Evolutionary conservation across 2,329 filamentous ascomycete genomes (phyloP).

Genomic region (Celoporthe dispersa): DNA sequence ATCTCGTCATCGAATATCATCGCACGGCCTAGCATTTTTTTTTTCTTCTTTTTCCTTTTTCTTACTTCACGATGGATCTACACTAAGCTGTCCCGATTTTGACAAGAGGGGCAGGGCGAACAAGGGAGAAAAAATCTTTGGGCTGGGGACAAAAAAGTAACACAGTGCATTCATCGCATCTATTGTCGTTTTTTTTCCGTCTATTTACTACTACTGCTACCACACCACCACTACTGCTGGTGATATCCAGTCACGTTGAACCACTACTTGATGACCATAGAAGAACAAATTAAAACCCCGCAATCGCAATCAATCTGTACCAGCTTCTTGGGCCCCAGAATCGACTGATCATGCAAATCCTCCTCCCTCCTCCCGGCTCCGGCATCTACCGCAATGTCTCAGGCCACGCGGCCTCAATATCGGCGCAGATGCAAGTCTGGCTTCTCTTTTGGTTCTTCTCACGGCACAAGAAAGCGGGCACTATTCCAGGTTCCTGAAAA

Average conservation of each 20-base stretch:
- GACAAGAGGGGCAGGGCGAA: neutral
- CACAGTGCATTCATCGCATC: neutral
- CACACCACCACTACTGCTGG: neutral
- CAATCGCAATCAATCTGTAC: neutral
- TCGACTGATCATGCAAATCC: neutral
- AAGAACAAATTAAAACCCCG: neutral
- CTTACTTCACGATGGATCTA: neutral
- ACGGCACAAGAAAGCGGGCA: no score
- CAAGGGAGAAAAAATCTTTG: neutral
- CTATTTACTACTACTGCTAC: neutral
- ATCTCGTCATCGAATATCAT: neutral
- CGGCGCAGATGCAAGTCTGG: neutral
- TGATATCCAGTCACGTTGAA: neutral
- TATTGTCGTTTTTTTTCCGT: neutral
- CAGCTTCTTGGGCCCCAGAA: neutral
- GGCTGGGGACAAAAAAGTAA: neutral
- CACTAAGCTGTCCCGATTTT: neutral
- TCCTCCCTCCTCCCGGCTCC: neutral
- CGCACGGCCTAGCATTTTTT: neutral
- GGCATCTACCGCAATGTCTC: neutral
- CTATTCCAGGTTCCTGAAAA: neutral
- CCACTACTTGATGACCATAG: neutral
- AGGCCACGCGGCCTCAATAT: slow-evolving; percentile 1
- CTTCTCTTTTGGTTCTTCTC: neutral
- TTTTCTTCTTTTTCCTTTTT: neutral